Percentiles rank a stretch among this genome's conserved stretches.
phyloP scores from a whole-genome alignment of 2,329 filamentous ascomycete species.

The Penicillium psychrosexuale region DNA sequence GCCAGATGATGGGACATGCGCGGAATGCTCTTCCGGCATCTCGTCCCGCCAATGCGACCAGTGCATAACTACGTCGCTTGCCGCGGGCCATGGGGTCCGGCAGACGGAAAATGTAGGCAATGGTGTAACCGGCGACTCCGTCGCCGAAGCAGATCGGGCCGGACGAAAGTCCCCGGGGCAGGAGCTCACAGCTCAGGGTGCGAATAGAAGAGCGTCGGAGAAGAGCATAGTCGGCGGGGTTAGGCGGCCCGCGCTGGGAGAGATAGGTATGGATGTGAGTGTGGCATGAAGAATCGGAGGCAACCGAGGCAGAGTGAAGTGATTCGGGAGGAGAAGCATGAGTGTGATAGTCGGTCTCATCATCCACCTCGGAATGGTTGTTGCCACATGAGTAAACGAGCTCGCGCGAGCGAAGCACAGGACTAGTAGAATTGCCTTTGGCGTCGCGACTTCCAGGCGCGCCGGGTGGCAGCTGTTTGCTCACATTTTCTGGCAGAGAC shows the following conservation, averaged over 20 bases:
- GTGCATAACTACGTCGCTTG: slow-evolving; percentile 55
- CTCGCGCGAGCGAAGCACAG: slow-evolving; percentile 55
- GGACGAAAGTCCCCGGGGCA: slow-evolving; percentile 55
- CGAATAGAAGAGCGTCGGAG: slow-evolving; percentile 57
- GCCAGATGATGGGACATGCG: slow-evolving; percentile 50
- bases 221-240: slow-evolving; percentile 53
- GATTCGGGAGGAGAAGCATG: slow-evolving; percentile 41
- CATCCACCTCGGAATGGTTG: slow-evolving; percentile 36
- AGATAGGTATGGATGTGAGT: slow-evolving; percentile 58
- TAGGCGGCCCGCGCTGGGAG: slow-evolving; percentile 55
- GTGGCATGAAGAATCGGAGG: slow-evolving; percentile 50
- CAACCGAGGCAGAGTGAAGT: slow-evolving; percentile 39
- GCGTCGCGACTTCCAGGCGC: slow-evolving; percentile 52
- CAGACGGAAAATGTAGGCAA: slow-evolving; percentile 59
- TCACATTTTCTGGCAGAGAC: slow-evolving; percentile 53
- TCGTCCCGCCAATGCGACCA: slow-evolving; percentile 56
- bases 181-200: slow-evolving; percentile 55
- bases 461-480: slow-evolving; percentile 52
- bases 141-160: slow-evolving; percentile 60
- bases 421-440: slow-evolving; percentile 51
- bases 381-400: slow-evolving; percentile 52
- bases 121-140: slow-evolving; percentile 55
- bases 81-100: slow-evolving; percentile 58
- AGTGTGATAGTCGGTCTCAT: slow-evolving; percentile 34
- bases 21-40: slow-evolving; percentile 49